Percentiles rank a stretch among this genome's conserved stretches.
Evolutionary conservation across 495 filamentous ascomycete genomes (phyloP).

Genomic region (Penicillium salamii): DNA sequence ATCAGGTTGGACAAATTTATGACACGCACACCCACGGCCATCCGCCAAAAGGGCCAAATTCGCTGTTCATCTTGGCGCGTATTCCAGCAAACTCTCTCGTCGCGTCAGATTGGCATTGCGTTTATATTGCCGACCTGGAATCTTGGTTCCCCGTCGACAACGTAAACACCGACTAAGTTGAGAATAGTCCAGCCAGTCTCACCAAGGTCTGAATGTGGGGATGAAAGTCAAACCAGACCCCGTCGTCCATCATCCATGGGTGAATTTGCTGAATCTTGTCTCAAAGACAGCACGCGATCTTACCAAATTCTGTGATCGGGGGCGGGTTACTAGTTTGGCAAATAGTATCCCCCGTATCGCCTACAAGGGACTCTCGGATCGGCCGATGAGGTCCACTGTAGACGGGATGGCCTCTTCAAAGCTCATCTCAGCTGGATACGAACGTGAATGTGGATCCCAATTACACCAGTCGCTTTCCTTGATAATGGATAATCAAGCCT

Average conservation of each 20-base stretch:
- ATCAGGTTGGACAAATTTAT: neutral
- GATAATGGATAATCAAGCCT: neutral
- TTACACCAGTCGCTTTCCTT: neutral
- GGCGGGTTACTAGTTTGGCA: neutral
- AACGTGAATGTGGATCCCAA: neutral
- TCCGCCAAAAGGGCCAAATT: constrained; percentile 8
- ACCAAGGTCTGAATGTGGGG: neutral
- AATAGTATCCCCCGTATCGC: neutral
- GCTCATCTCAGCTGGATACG: constrained; percentile 2
- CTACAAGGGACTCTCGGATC: neutral
- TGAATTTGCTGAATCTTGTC: neutral
- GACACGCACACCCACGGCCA: constrained; percentile 17
- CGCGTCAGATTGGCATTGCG: constrained; percentile 10
- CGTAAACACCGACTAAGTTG: neutral
- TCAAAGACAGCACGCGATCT: constrained; percentile 1
- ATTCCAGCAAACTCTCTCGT: constrained; percentile 13
- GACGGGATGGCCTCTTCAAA: neutral
- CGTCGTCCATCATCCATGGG: neutral
- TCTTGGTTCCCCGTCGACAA: constrained; percentile 3
- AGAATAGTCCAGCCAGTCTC: neutral
- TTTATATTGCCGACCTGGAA: constrained; percentile 21
- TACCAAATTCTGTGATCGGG: neutral
- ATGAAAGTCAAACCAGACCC: neutral
- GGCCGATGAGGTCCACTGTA: neutral
- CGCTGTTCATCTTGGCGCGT: constrained; percentile 15